Evolutionary conservation across 1,139 yeast species (phyloP), one percentile per base, ranked within the genome.

Genomic region (Blastobotrys arbuscula): DNA sequence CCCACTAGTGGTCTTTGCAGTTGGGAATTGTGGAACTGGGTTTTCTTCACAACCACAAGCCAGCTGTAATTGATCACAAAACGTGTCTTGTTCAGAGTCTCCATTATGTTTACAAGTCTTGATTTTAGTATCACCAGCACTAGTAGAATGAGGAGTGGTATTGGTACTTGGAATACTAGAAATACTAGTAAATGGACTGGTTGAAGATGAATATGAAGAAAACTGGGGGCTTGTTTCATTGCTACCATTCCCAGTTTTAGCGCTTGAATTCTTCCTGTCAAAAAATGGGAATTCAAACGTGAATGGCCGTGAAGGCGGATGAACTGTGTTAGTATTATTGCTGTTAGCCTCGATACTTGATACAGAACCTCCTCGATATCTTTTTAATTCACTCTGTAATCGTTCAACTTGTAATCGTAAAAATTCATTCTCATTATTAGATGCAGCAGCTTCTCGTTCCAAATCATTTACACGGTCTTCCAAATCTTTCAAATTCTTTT

Each of bases 401-500:
- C 84, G 74, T 47, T 78, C 80, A 26, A 90, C 89, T 67, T 89
- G 96, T 42, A 82, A 74, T 62, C 84, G 76, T 54, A 90, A 71
- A 51, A 85, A 79, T 59, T 84, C 85, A 36, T 85, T 74, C 62
- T 89, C 96, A 24, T 85, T 74, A 53, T 73, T 72, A 51, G 84
- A 77, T 59, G 75, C 73, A 50, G 79, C 71, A 55, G 83, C 83
- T 58, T 82, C 84, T 54, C 77, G 77, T 66, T 90, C 96, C 56
- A 90, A 74, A 53, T 70, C 67, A 50, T 74, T 68, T 18, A 90
- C 95, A 58, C 85, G 82, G 49, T 81, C 83, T 64, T 90, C 97
- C 53, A 92, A 74, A 54, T 89, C 96, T 62, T 82, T 78, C 82
- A 92, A 77, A 61, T 85, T 88, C 50, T 76, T 76, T 65, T 92